phyloP scores from a whole-genome alignment of 2,329 filamentous ascomycete species.

The Colletotrichum australisinense region DNA sequence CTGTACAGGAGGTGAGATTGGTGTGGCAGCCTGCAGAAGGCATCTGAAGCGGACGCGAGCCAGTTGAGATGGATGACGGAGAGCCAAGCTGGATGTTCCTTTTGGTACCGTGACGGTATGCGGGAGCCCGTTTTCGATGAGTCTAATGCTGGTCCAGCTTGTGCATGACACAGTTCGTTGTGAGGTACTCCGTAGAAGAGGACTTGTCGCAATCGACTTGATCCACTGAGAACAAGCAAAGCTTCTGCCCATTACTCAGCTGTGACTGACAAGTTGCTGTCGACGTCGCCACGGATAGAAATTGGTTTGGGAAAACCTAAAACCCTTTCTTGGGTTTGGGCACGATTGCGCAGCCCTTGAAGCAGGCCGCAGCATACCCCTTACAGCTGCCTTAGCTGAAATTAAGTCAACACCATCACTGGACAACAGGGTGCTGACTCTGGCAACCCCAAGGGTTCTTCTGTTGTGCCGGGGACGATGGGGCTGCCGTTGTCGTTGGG shows the following conservation, averaged over 20 bases:
- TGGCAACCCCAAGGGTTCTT: neutral
- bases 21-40: neutral
- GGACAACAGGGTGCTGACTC: neutral
- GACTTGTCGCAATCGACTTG: neutral
- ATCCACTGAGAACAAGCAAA: neutral
- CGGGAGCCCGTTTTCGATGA: neutral
- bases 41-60: neutral
- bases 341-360: conserved; percentile 28
- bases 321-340: conserved; percentile 40
- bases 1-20: neutral
- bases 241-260: neutral
- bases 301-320: conserved; percentile 23
- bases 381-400: conserved; percentile 26
- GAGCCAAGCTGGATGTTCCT: neutral
- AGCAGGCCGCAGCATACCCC: conserved; percentile 23
- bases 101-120: neutral
- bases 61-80: neutral
- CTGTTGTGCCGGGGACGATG: neutral
- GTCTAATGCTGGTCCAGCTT: neutral
- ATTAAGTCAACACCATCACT: conserved; percentile 32
- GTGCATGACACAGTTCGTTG: neutral
- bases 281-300: neutral
- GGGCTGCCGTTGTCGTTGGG: neutral
- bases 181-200: neutral
- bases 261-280: neutral